phyloP scores from a whole-genome alignment of 2,329 filamentous ascomycete genomes.

The Didymellaceae sp. region DNA sequence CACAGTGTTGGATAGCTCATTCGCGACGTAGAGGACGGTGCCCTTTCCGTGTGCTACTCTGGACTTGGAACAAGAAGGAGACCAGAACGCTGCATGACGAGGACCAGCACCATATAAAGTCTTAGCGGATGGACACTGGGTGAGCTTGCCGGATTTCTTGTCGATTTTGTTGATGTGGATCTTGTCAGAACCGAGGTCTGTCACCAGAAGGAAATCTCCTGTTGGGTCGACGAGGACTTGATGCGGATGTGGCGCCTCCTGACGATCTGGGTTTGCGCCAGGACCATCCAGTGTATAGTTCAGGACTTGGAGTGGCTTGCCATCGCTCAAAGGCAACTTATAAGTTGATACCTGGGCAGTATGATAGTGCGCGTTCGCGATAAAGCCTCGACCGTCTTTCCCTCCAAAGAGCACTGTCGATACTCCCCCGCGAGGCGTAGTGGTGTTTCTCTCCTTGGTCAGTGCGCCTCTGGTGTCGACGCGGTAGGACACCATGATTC shows the following conservation, averaged over 20 bases:
- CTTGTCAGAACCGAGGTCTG: constrained; percentile 63
- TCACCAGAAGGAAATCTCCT: constrained; percentile 58
- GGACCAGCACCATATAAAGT: constrained; percentile 59
- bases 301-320: constrained; percentile 37
- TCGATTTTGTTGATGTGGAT: constrained; percentile 63
- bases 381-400: constrained; percentile 38
- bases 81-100: constrained; percentile 62
- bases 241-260: constrained; percentile 64
- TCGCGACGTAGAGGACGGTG: constrained; percentile 42
- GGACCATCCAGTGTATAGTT: constrained; percentile 42
- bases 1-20: constrained; percentile 45
- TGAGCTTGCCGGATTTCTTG: constrained; percentile 53
- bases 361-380: constrained; percentile 42
- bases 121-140: constrained; percentile 53
- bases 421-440: constrained; percentile 36
- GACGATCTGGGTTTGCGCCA: constrained; percentile 57
- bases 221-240: constrained; percentile 59
- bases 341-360: constrained; percentile 46
- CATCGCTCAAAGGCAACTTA: constrained; percentile 42
- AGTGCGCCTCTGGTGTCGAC: constrained; percentile 37
- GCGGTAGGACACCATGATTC: constrained; percentile 32
- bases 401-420: constrained; percentile 41
- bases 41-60: constrained; percentile 23
- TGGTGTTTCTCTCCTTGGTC: constrained; percentile 29
- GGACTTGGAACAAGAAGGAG: constrained; percentile 28